Conservation (phyloP, 768 basidiomycete genomes). For the Hypsizygus marmoreus region DNA sequence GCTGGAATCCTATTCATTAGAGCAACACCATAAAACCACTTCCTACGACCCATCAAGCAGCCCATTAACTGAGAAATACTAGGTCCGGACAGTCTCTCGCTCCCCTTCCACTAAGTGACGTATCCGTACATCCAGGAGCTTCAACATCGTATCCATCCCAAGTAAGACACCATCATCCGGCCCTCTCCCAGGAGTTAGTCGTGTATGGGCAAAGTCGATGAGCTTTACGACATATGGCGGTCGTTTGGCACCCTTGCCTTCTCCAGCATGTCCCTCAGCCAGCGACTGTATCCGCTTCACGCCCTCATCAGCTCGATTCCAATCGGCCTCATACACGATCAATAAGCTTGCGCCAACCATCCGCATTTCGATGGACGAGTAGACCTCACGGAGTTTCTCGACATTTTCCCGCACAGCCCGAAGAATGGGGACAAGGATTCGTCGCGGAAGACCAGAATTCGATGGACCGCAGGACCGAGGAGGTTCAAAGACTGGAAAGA, state of each 20-base stretch:
- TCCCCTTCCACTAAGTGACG: constrained; percentile 13
- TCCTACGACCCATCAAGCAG: too few relatives aligned
- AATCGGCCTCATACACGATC: constrained; percentile 68
- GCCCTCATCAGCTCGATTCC: constrained; percentile 41
- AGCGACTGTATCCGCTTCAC: constrained; percentile 31
- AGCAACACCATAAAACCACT: too few relatives aligned
- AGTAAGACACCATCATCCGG: constrained; percentile 75
- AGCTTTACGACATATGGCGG: constrained; percentile 67
- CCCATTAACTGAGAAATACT: too few relatives aligned
- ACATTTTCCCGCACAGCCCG: constrained; percentile 53
- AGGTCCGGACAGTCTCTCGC: too few relatives aligned
- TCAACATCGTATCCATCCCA: constrained; percentile 68
- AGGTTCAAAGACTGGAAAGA: constrained; percentile 61
- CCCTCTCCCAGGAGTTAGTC: constrained; percentile 66
- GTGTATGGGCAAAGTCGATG: constrained; percentile 94
- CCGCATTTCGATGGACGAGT: constrained; percentile 62
- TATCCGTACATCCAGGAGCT: constrained; percentile 48
- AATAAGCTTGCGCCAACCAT: constrained; percentile 84
- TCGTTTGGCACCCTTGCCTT: constrained; percentile 37
- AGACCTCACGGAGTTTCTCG: constrained; percentile 45
- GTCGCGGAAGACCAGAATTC: constrained; percentile 54
- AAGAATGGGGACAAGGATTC: constrained; percentile 61
- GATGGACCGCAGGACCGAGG: constrained; percentile 10
- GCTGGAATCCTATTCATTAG: too few relatives aligned
- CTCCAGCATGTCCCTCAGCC: constrained; percentile 30